Base-by-base conservation (phyloP, 2,329 filamentous ascomycete genomes). In the Reticulascus tulasneorum region DNA sequence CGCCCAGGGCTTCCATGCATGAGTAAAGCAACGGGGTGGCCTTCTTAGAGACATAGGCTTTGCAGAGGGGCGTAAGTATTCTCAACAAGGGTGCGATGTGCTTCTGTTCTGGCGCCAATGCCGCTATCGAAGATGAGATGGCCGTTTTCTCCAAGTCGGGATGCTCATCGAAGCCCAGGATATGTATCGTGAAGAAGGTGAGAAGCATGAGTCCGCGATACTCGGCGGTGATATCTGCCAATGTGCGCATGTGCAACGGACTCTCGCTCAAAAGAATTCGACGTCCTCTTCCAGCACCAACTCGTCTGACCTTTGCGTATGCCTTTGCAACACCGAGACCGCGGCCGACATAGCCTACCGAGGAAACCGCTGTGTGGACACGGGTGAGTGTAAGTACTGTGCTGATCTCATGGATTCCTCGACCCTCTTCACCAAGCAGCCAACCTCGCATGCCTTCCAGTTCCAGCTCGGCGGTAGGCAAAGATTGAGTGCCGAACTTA, bases 401-500 rank as follows among this genome's bases (percentile, higher is more conserved):
- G 24, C 74, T 70, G 40, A 89, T 84, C 47, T 85, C 81, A 17
- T 76, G 73, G 20, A 86, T 71, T 2, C 84, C 85, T 25, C 74
- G 62, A 2, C 84, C 83, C 44, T 84, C 71, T 4, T 71, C 60
- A 6, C 85, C 85, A 19, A 90, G 60, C 6, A 87, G 66, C 67
- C 80, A 80, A 5, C 65, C 80, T 3, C 80, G 72, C 67, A 77
- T 77, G n/a, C 65, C 69, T 12, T 69, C 63, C 4, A 85, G 66
- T 41, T 82, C 80, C 1, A 89, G 69, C 54, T 89, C 84, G 0
- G 83, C 84, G 0, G 84, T 88, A 0, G 84, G 83, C 0, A 89
- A 63, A 1, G 79, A 69, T 29, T 75, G 75, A 0, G 83, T 88
- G 18, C 84, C 84, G 4, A 85, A 68, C 51, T 88, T 89, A 55